Evolutionary conservation across 2,329 filamentous ascomycete genomes (phyloP).

Genomic region (Sordariomycetes sp.): DNA sequence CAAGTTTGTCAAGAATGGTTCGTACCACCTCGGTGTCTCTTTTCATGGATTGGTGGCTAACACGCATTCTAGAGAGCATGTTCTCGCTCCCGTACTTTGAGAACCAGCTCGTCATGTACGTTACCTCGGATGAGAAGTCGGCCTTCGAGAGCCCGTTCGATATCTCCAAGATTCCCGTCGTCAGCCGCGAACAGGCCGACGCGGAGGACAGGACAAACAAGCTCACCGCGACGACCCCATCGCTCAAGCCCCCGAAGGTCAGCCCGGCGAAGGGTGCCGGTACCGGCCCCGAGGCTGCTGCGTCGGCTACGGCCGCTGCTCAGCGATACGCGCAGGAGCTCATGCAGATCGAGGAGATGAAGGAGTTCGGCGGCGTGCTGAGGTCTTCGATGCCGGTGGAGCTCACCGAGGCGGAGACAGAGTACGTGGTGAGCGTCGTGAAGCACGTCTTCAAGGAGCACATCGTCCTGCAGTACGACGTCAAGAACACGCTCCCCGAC

Average conservation of each 20-base stretch:
- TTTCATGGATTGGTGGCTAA: background rate
- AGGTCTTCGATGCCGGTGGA: conserved; percentile 82
- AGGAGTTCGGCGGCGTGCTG: conserved; percentile 78
- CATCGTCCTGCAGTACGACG: conserved; percentile 88
- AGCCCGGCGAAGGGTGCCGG: conserved; percentile 63
- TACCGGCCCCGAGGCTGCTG: conserved; percentile 61
- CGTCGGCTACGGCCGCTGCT: conserved; percentile 66
- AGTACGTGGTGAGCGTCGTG: conserved; percentile 87
- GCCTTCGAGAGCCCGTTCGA: conserved; percentile 84
- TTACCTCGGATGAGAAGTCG: conserved; percentile 81
- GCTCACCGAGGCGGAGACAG: conserved; percentile 92
- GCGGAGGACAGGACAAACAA: conserved; percentile 97
- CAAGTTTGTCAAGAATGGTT: conserved; percentile 87
- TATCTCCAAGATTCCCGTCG: conserved; percentile 79
- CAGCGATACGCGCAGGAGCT: conserved; percentile 87
- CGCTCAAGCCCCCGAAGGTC: conserved; percentile 82
- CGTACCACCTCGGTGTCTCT: background rate
- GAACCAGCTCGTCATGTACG: conserved; percentile 95
- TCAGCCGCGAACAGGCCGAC: conserved; percentile 90
- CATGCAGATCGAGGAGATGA: conserved; percentile 81
- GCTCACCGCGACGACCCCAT: conserved; percentile 83
- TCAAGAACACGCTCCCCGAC: conserved; percentile 92
- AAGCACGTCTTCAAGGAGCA: conserved; percentile 99
- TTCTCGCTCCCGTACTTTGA: conserved; percentile 92
- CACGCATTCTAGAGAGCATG: conserved; percentile 60